These are phyloP conservation scores for Pyrenula aspistea DNA, from an alignment of 495 filamentous ascomycete genomes.

Conservation along the genomic window DNA sequence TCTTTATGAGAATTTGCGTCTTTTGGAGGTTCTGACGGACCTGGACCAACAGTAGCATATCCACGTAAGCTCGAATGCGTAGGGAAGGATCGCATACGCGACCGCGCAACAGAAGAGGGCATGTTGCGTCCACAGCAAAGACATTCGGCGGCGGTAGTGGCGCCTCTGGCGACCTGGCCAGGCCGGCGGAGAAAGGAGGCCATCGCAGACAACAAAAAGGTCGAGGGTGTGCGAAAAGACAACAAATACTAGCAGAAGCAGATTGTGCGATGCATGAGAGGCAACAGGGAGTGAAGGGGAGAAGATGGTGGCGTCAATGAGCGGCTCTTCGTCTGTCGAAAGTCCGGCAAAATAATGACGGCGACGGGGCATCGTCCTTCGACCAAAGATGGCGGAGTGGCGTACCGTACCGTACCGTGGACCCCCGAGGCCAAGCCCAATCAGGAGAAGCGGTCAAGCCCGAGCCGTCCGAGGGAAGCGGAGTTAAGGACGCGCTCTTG, in stretches of 20 bases:
- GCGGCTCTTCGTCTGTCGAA: too few species aligned
- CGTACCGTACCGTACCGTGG: background rate
- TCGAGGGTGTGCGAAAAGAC: background rate
- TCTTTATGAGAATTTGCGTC: slow-evolving; percentile 9
- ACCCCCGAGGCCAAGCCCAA: too few species aligned
- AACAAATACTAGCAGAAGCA: background rate
- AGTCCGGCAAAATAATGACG: too few species aligned
- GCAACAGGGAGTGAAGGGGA: too few species aligned
- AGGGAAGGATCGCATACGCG: slow-evolving; percentile 31
- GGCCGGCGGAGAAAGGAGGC: slow-evolving; percentile 54
- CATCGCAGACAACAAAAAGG: slow-evolving; percentile 36
- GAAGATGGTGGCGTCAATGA: too few species aligned
- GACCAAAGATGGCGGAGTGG: background rate
- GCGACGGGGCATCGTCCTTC: too few species aligned
- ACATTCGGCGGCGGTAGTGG: slow-evolving; percentile 37
- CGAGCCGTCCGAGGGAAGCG: too few species aligned
- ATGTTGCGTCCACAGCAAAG: slow-evolving; percentile 28
- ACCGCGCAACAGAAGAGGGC: slow-evolving; percentile 20
- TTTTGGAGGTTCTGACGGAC: slow-evolving; percentile 33
- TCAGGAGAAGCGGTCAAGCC: too few species aligned
- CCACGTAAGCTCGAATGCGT: slow-evolving; percentile 33
- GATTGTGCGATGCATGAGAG: background rate
- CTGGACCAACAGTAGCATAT: slow-evolving; percentile 40
- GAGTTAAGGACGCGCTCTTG: too few species aligned
- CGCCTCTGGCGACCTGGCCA: slow-evolving; percentile 49